phyloP scores from a whole-genome alignment of 768 basidiomycete genomes.

The Suillus discolor region DNA sequence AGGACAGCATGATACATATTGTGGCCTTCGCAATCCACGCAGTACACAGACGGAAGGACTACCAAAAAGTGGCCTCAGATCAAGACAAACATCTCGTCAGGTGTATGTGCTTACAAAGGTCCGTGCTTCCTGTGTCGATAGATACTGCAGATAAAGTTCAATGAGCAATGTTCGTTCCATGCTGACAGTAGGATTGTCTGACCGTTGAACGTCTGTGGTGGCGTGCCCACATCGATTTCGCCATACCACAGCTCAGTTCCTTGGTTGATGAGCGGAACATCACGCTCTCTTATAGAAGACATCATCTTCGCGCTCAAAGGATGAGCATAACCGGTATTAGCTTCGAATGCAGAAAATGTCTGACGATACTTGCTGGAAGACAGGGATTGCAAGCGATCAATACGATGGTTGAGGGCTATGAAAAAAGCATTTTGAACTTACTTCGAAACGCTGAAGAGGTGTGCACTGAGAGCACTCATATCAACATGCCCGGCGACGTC shows the following conservation, averaged over 20 bases:
- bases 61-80: constrained; percentile 32
- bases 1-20: constrained; percentile 28
- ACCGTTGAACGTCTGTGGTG: constrained; percentile 42
- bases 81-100: neutral
- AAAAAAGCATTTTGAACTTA: neutral
- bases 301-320: constrained; percentile 9
- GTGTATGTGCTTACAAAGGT: constrained; percentile 3
- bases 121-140: constrained; percentile 41
- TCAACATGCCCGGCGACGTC: neutral
- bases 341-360: constrained; percentile 41
- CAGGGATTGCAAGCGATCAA: neutral
- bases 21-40: constrained; percentile 35
- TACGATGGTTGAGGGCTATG: neutral
- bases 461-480: neutral
- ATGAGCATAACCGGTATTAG: constrained; percentile 57
- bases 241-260: constrained; percentile 21
- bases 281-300: neutral
- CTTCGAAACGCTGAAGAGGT: neutral
- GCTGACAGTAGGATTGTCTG: constrained; percentile 1
- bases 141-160: constrained; percentile 32
- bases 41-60: constrained; percentile 38
- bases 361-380: constrained; percentile 1
- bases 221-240: constrained; percentile 43
- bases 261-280: constrained; percentile 32
- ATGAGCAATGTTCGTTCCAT: neutral